Conservation (phyloP, 169 alveolate genomes). For the Plasmodium cynomolgi region DNA sequence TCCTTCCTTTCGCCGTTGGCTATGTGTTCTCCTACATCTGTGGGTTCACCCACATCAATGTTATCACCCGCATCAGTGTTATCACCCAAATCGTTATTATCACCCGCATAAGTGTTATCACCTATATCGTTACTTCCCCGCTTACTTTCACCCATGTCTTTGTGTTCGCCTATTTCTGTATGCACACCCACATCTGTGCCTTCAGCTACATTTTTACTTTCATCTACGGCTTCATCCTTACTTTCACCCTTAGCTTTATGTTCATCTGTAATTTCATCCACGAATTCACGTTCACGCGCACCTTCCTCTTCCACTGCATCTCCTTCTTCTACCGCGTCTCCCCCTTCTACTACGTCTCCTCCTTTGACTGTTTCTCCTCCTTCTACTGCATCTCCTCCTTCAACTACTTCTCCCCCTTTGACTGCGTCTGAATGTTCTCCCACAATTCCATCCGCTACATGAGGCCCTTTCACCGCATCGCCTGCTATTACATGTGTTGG, state of each 20-base stretch:
- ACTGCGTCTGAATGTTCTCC: not conserved
- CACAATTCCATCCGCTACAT: not conserved
- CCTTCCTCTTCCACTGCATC: not conserved
- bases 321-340: not conserved
- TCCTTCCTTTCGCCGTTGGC: not conserved
- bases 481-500: not conserved
- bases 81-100: not conserved
- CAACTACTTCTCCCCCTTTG: not conserved
- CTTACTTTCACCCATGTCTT: not conserved
- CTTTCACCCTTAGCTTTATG: not conserved
- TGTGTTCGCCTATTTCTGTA: not conserved
- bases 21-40: not conserved
- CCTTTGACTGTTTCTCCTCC: not conserved
- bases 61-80: not conserved
- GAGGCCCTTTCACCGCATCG: not conserved
- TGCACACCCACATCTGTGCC: not conserved
- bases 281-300: not conserved
- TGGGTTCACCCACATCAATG: not conserved
- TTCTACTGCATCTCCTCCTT: not conserved
- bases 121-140: not conserved
- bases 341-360: not conserved
- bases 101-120: not conserved
- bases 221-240: not conserved
- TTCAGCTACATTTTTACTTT: not conserved
- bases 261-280: not conserved